Evolutionary conservation across 2,329 filamentous ascomycete genomes (phyloP).

Genomic region (Hypoxylon sp.): DNA sequence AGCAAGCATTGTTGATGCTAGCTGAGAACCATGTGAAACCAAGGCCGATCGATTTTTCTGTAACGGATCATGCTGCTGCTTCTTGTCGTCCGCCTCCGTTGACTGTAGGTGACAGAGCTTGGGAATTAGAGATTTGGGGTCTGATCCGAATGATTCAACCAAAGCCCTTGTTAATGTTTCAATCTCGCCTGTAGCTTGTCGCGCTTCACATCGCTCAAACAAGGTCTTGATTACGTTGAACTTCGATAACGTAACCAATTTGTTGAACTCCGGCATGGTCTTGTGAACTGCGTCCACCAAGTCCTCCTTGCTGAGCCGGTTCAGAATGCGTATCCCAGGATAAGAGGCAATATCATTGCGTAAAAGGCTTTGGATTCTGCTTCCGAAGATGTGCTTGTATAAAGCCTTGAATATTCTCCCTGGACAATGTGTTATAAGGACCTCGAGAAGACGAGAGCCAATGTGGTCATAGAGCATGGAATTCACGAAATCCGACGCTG

Average conservation of each 20-base stretch:
- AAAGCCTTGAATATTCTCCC: conserved; percentile 92
- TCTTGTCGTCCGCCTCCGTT: conserved; percentile 45
- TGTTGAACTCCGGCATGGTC: conserved; percentile 76
- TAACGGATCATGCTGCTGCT: conserved; percentile 48
- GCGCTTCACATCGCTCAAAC: conserved; percentile 81
- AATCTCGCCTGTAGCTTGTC: conserved; percentile 65
- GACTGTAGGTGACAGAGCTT: conserved; percentile 58
- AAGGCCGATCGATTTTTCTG: conserved; percentile 66
- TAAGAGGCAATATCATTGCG: conserved; percentile 93
- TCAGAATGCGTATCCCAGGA: conserved; percentile 82
- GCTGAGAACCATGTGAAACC: conserved; percentile 77
- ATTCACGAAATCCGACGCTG: conserved; percentile 80
- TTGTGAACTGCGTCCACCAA: conserved; percentile 75
- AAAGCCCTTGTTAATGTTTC: conserved; percentile 58
- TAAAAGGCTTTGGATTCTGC: conserved; percentile 79
- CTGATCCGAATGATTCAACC: conserved; percentile 57
- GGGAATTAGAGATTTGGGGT: conserved; percentile 58
- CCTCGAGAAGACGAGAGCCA: conserved; percentile 89
- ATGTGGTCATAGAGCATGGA: conserved; percentile 89
- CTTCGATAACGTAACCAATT: conserved; percentile 77
- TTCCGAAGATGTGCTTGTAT: conserved; percentile 80
- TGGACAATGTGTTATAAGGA: conserved; percentile 79
- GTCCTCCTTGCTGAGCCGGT: conserved; percentile 86
- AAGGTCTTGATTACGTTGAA: conserved; percentile 82
- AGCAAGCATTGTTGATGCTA: conserved; percentile 81